These are phyloP conservation scores for Carex arenaria DNA, from an alignment of 202 grass and related monocot species.

Conservation along the genomic window DNA sequence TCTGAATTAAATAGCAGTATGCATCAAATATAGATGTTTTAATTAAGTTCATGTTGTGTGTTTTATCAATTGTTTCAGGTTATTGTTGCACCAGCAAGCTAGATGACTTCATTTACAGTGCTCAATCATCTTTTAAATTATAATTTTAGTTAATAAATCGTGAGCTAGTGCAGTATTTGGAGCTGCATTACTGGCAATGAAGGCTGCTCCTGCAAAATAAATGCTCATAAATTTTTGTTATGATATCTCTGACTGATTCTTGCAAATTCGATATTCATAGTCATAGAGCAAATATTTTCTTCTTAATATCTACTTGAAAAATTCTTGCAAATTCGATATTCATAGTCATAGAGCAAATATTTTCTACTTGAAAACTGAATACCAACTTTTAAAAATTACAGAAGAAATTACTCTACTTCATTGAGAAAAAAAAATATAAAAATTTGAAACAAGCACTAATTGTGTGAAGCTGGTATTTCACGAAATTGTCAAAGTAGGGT, in stretches of 20 bases:
- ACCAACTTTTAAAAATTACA: too few relatives aligned
- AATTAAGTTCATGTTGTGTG: too few relatives aligned
- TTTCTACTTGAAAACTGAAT: too few relatives aligned
- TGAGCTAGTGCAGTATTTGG: conserved; percentile 23
- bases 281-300: too few relatives aligned
- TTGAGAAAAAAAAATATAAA: too few relatives aligned
- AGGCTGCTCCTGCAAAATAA: conserved; percentile 26
- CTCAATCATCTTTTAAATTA: not conserved
- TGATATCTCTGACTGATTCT: too few relatives aligned
- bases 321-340: not conserved
- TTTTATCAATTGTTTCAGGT: conserved; percentile 3
- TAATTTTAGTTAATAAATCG: not conserved
- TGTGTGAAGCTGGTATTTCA: not conserved
- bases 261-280: not conserved
- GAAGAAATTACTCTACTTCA: too few relatives aligned
- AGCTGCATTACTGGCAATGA: conserved; percentile 56
- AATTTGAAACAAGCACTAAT: too few relatives aligned
- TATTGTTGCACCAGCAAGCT: not conserved
- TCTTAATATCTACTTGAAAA: too few relatives aligned
- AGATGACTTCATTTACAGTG: not conserved
- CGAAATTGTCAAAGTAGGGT: not conserved
- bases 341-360: too few relatives aligned
- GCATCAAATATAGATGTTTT: not conserved
- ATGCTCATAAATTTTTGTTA: not conserved
- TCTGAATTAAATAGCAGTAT: too few relatives aligned